phyloP scores from a whole-genome alignment of 169 alveolate genomes.

The Babesia microti region DNA sequence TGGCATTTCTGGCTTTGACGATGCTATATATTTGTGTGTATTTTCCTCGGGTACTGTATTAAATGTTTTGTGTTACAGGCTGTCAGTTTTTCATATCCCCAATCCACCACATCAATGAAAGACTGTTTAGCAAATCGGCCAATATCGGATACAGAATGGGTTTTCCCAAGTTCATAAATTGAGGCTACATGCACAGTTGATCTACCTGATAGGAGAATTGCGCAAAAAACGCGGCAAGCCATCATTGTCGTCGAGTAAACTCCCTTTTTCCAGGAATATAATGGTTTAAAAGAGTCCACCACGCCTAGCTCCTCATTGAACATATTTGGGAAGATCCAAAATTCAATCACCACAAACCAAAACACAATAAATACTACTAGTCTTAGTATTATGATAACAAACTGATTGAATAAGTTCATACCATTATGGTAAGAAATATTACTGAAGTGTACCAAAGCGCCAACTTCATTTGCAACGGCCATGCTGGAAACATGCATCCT shows the following conservation, averaged over 20 bases:
- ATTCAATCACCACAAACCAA: constrained; percentile 74
- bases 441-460: constrained; percentile 72
- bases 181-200: constrained; percentile 19
- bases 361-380: constrained; percentile 49
- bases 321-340: constrained; percentile 72
- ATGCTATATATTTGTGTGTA: constrained; percentile 30
- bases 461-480: constrained; percentile 70
- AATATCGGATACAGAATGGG: constrained; percentile 64
- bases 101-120: constrained; percentile 66
- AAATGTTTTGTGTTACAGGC: constrained; percentile 23
- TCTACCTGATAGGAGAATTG: constrained; percentile 63
- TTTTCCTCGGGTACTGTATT: not conserved
- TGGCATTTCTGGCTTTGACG: constrained; percentile 46
- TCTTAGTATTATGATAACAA: constrained; percentile 51
- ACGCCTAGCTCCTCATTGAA: constrained; percentile 76
- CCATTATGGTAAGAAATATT: constrained; percentile 56
- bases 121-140: constrained; percentile 70
- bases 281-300: constrained; percentile 70
- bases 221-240: constrained; percentile 58
- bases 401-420: constrained; percentile 5
- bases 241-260: constrained; percentile 54
- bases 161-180: constrained; percentile 64
- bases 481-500: constrained; percentile 72
- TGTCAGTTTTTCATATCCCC: constrained; percentile 71
- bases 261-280: constrained; percentile 53